phyloP scores from a whole-genome alignment of 495 filamentous ascomycete genomes.

The Neurospora sp. region DNA sequence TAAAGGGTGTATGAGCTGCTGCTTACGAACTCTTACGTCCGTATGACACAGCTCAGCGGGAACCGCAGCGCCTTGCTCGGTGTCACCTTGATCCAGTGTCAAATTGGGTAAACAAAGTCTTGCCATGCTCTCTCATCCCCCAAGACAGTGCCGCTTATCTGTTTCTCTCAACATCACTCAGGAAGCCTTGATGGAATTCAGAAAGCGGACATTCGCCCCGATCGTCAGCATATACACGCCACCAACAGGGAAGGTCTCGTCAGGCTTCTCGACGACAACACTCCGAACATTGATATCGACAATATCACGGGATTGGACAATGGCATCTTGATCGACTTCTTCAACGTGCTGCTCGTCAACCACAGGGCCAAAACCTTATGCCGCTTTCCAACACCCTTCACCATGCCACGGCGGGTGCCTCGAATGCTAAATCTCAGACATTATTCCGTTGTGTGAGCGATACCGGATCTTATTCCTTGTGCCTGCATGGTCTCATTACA shows the following conservation, averaged over 20 bases:
- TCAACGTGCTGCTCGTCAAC: not conserved
- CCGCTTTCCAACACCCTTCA: not conserved
- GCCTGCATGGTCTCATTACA: not conserved
- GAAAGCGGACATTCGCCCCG: not conserved
- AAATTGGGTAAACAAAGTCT: not conserved
- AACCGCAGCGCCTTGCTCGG: not conserved
- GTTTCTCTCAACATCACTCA: not conserved
- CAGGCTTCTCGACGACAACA: not conserved
- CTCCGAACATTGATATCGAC: not conserved
- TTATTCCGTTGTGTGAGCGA: slow-evolving; percentile 8
- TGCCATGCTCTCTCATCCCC: not conserved
- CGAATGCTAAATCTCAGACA: slow-evolving; percentile 27
- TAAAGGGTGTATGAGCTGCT: slow-evolving; percentile 1
- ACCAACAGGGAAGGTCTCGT: not conserved
- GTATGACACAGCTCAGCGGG: slow-evolving; percentile 10
- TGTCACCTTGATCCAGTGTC: slow-evolving; percentile 7
- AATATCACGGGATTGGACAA: not conserved
- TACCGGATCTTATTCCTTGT: slow-evolving; percentile 4
- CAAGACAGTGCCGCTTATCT: not conserved
- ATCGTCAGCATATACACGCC: not conserved
- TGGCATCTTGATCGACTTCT: not conserved
- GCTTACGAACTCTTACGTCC: slow-evolving; percentile 20
- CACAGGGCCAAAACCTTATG: not conserved
- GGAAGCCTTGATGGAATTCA: not conserved
- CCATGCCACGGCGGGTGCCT: slow-evolving; percentile 7